A percentile compares a stretch with the other conserved stretches of the same genome.
Evolutionary conservation across 2,329 filamentous ascomycete species (phyloP).

Genomic region (Pyricularia grisea): DNA sequence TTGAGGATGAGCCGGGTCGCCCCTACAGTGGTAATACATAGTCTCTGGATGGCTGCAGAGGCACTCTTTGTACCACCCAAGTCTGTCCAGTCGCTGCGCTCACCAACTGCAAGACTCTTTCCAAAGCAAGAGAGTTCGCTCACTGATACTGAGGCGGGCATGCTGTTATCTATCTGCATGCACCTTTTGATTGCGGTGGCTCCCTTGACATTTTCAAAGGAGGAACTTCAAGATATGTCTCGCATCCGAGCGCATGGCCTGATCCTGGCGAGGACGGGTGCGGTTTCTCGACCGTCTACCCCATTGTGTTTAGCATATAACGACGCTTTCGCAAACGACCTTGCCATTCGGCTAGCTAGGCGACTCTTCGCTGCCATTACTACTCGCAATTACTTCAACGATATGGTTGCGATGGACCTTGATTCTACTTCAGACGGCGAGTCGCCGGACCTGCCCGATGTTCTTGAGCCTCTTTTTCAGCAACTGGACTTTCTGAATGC

Average conservation of each 20-base stretch:
- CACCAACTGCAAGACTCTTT: slow-evolving; percentile 26
- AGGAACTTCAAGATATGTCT: slow-evolving; percentile 48
- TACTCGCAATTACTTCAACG: slow-evolving; percentile 39
- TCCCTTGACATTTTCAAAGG: slow-evolving; percentile 37
- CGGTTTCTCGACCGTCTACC: slow-evolving; percentile 34
- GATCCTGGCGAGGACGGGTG: slow-evolving; percentile 35
- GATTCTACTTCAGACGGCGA: slow-evolving; percentile 23
- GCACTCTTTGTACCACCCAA: slow-evolving; percentile 48
- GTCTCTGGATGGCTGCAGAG: slow-evolving; percentile 52
- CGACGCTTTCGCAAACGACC: slow-evolving; percentile 52
- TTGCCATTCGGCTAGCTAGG: slow-evolving; percentile 48
- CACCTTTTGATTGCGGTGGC: slow-evolving; percentile 52
- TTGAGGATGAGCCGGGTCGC: slow-evolving; percentile 47
- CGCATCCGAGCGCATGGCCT: slow-evolving; percentile 46
- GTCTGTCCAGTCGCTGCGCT: slow-evolving; percentile 28
- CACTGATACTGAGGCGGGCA: slow-evolving; percentile 39
- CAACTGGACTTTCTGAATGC: slow-evolving; percentile 43
- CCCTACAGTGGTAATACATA: slow-evolving; percentile 51
- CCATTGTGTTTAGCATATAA: slow-evolving; percentile 50
- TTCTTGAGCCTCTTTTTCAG: slow-evolving; percentile 38
- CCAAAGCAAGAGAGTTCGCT: slow-evolving; percentile 25
- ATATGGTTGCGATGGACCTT: slow-evolving; percentile 24
- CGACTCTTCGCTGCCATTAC: slow-evolving; percentile 49
- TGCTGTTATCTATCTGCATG: slow-evolving; percentile 49
- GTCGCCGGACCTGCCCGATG: slow-evolving; percentile 23